Evolutionary conservation across 2,329 filamentous ascomycete genomes (phyloP).

Genomic region (Aspergillus japonicus): DNA sequence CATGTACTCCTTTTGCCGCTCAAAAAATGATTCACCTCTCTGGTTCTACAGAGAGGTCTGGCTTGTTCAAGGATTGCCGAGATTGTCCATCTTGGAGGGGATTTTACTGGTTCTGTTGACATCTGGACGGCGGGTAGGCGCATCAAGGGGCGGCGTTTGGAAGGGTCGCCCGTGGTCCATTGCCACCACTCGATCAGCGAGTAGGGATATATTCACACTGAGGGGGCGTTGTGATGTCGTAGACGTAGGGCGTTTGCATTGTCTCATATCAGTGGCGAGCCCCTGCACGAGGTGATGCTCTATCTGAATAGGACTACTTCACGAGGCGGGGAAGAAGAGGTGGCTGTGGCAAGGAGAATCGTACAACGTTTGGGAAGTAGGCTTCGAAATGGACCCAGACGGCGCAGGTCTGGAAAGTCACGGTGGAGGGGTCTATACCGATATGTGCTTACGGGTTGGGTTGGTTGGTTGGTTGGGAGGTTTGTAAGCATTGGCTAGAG

Average conservation of each 20-base stretch:
- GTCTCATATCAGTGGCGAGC: neutral
- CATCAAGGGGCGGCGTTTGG: neutral
- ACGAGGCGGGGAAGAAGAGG: neutral
- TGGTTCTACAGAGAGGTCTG: neutral
- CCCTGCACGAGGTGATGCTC: neutral
- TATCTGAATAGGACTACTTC: neutral
- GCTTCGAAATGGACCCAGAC: neutral
- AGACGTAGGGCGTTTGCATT: neutral
- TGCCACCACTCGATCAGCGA: neutral
- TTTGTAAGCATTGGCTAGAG: neutral
- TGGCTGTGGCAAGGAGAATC: constrained; percentile 2
- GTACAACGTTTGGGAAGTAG: neutral
- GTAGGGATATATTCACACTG: neutral
- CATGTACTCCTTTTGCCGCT: neutral
- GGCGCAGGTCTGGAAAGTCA: neutral
- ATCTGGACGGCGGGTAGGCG: neutral
- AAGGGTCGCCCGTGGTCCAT: neutral
- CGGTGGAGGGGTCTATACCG: neutral
- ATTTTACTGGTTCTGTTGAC: neutral
- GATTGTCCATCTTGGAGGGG: neutral
- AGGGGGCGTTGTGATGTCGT: neutral
- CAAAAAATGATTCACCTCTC: neutral
- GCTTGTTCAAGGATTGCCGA: neutral
- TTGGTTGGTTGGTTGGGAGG: neutral
- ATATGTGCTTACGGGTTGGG: neutral